These are phyloP conservation scores for Colletotrichum zoysiae DNA, from an alignment of 2,329 filamentous ascomycete species.

Conservation along the genomic window DNA sequence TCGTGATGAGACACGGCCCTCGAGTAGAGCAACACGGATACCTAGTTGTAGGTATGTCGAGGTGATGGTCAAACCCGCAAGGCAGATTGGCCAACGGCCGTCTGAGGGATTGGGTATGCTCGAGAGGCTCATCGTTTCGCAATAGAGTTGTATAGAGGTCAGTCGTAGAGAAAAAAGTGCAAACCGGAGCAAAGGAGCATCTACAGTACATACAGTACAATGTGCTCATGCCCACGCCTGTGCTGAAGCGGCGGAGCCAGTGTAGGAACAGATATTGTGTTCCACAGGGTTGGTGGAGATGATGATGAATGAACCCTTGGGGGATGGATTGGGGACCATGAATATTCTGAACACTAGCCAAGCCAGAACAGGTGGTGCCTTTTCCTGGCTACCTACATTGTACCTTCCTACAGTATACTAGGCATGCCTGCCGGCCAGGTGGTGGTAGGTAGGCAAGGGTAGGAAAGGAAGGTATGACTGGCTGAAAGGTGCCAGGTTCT, in stretches of 20 bases:
- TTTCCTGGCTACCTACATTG: conserved; percentile 19
- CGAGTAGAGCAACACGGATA: background rate
- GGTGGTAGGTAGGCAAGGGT: conserved; percentile 26
- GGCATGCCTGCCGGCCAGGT: conserved; percentile 33
- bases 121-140: background rate
- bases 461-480: conserved; percentile 28
- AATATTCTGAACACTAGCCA: conserved; percentile 31
- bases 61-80: background rate
- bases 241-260: background rate
- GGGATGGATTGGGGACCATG: conserved; percentile 29
- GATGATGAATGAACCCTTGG: conserved; percentile 29
- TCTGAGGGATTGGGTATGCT: background rate
- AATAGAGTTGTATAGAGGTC: background rate
- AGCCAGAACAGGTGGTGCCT: conserved; percentile 25
- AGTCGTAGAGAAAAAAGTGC: background rate
- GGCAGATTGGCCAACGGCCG: background rate
- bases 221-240: background rate
- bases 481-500: conserved; percentile 35
- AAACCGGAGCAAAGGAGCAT: background rate
- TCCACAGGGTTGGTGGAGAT: conserved; percentile 21
- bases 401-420: no score
- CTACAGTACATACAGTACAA: no score
- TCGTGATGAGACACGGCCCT: background rate
- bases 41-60: background rate
- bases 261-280: conserved; percentile 10